Evolutionary conservation across 441 rosid species (phyloP).

Genomic region (Lepidium campestre): DNA sequence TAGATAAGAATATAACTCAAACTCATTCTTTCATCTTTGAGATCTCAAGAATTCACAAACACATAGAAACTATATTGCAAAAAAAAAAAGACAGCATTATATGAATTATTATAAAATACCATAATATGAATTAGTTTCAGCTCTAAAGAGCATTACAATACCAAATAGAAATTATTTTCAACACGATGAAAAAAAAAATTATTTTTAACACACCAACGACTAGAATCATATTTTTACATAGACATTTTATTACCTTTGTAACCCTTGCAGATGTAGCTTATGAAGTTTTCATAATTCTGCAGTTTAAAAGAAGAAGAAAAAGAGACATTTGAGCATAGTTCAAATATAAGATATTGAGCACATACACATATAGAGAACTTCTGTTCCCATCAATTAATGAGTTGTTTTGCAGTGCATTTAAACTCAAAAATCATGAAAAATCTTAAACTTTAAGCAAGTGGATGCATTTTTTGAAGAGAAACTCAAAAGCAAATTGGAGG

Average conservation of each 20-base stretch:
- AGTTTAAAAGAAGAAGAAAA: not conserved
- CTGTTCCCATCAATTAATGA: not conserved
- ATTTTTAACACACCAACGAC: not conserved
- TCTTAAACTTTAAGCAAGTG: not conserved
- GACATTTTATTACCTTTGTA: constrained; percentile 50
- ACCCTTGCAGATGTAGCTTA: constrained; percentile 77
- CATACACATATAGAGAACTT: not conserved
- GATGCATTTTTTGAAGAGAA: not conserved
- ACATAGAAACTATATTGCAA: not conserved
- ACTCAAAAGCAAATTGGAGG: not conserved
- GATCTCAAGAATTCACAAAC: not conserved
- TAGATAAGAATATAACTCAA: not conserved
- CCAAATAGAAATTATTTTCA: not conserved
- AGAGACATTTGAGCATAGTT: not conserved
- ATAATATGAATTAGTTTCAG: not conserved
- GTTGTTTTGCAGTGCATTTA: not conserved
- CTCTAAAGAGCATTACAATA: constrained; percentile 15
- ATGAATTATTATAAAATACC: not conserved
- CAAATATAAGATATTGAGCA: not conserved
- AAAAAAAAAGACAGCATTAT: not conserved
- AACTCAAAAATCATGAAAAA: not conserved
- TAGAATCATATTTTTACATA: too few relatives aligned
- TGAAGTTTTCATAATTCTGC: constrained; percentile 71
- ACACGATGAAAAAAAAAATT: too few relatives aligned
- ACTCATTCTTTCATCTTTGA: not conserved